Percentiles rank a stretch among this genome's conserved stretches.
Conservation (phyloP, 2,329 filamentous ascomycete species). For the Sporothrix variecibatus region DNA sequence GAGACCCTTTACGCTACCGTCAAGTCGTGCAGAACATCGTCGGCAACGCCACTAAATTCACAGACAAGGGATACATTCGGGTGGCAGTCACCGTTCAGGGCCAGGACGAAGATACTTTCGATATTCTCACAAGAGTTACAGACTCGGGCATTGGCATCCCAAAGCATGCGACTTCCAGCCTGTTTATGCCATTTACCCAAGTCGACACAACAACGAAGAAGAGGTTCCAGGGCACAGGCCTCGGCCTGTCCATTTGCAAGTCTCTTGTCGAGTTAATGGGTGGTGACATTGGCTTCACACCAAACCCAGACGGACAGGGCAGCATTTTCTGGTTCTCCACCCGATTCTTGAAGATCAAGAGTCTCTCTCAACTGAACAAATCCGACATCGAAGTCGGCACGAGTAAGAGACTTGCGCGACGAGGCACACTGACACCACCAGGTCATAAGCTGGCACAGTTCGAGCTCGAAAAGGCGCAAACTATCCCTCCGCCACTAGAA, state of each 20-base stretch:
- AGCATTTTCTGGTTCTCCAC: slow-evolving; percentile 92
- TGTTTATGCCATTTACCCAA: slow-evolving; percentile 97
- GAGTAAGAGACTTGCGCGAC: neutral
- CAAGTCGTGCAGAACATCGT: slow-evolving; percentile 65
- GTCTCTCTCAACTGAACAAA: slow-evolving; percentile 34
- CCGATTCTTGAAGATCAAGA: slow-evolving; percentile 43
- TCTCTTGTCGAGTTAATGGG: slow-evolving; percentile 93
- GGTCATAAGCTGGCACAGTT: slow-evolving; percentile 15
- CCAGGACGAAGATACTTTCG: slow-evolving; percentile 47
- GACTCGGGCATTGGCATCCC: slow-evolving; percentile 84
- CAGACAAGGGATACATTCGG: slow-evolving; percentile 54
- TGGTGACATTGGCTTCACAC: slow-evolving; percentile 88
- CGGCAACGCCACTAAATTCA: slow-evolving; percentile 64
- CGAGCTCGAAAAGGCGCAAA: slow-evolving; percentile 17
- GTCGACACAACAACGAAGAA: slow-evolving; percentile 94
- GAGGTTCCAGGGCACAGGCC: slow-evolving; percentile 90
- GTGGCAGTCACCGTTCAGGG: slow-evolving; percentile 45
- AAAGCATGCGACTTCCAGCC: slow-evolving; percentile 51
- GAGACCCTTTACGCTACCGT: slow-evolving; percentile 61
- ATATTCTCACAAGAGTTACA: slow-evolving; percentile 62
- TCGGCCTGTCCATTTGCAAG: slow-evolving; percentile 93
- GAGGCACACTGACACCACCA: slow-evolving; percentile 9
- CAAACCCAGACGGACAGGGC: slow-evolving; percentile 82
- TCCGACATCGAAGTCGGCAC: neutral
- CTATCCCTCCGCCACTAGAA: slow-evolving; percentile 10